Percentiles rank a stretch among this genome's conserved stretches.
These are phyloP conservation scores for Globisporangium carolinianum DNA, from an alignment of 352 stramenopile species.

Conservation along the genomic window DNA sequence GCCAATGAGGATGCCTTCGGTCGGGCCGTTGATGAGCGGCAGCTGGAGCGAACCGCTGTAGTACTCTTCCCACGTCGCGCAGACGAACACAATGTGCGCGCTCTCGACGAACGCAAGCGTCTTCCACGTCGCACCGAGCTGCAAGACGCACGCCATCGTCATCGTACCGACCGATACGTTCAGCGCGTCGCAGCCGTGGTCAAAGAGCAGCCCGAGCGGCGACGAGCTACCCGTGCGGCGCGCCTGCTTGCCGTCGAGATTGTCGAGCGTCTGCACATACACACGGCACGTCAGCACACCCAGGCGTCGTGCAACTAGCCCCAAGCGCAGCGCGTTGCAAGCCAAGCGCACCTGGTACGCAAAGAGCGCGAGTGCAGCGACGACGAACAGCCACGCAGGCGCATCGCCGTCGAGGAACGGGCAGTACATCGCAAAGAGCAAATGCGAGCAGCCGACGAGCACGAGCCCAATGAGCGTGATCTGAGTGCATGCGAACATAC, in stretches of 20 bases:
- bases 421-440: conserved; percentile 61
- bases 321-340: background rate
- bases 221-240: conserved; percentile 74
- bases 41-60: conserved; percentile 94
- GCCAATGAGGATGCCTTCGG: conserved; percentile 91
- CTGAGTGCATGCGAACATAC: conserved; percentile 11
- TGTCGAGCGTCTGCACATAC: conserved; percentile 59
- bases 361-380: conserved; percentile 55
- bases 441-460: conserved; percentile 52
- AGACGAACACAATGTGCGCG: conserved; percentile 77
- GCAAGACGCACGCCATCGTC: conserved; percentile 73
- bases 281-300: background rate
- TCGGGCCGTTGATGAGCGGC: conserved; percentile 95
- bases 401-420: conserved; percentile 65
- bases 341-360: conserved; percentile 35
- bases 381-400: conserved; percentile 62
- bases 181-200: conserved; percentile 79
- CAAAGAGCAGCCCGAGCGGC: conserved; percentile 75
- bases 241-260: conserved; percentile 81
- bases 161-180: conserved; percentile 80
- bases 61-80: conserved; percentile 89
- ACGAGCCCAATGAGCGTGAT: conserved; percentile 75
- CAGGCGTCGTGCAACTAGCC: too few species aligned
- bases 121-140: conserved; percentile 77
- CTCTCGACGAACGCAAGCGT: conserved; percentile 68